Percentiles rank a stretch among this genome's conserved stretches.
phyloP scores from a whole-genome alignment of 176 grass and related monocot species.

The Cenchrus americanus region DNA sequence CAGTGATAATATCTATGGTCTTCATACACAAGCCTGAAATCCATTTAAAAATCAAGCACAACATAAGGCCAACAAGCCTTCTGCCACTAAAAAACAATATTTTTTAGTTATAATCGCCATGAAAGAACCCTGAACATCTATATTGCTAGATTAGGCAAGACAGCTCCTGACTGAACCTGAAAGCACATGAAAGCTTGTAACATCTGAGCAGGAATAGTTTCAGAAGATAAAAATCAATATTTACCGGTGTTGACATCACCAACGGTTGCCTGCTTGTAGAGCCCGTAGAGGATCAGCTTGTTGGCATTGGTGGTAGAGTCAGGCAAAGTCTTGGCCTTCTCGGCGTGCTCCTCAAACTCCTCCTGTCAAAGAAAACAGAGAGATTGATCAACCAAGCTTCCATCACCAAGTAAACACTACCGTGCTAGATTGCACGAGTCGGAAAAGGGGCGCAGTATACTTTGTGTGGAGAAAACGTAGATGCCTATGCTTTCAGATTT shows the following conservation, averaged over 20 bases:
- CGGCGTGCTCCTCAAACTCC: constrained; percentile 71
- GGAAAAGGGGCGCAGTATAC: too few relatives aligned
- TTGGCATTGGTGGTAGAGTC: constrained; percentile 51
- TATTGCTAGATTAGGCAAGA: neutral
- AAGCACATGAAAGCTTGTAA: neutral
- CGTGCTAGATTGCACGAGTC: neutral
- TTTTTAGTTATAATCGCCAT: neutral
- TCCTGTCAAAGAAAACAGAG: constrained; percentile 40
- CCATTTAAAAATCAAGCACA: neutral
- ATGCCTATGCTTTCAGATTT: neutral
- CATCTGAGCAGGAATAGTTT: neutral
- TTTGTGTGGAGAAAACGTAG: too few relatives aligned
- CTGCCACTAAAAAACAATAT: neutral
- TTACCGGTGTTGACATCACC: constrained; percentile 68
- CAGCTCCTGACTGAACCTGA: neutral
- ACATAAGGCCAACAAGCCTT: neutral
- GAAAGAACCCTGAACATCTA: neutral
- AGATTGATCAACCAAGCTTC: neutral
- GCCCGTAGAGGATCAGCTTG: constrained; percentile 75
- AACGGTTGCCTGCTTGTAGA: constrained; percentile 75
- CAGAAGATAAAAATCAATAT: constrained; percentile 9
- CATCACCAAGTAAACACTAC: neutral
- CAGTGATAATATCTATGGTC: neutral
- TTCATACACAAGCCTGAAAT: neutral
- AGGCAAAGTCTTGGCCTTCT: constrained; percentile 75